phyloP scores from a whole-genome alignment of 2,329 filamentous ascomycete species.

The Fusarium bactridioides region DNA sequence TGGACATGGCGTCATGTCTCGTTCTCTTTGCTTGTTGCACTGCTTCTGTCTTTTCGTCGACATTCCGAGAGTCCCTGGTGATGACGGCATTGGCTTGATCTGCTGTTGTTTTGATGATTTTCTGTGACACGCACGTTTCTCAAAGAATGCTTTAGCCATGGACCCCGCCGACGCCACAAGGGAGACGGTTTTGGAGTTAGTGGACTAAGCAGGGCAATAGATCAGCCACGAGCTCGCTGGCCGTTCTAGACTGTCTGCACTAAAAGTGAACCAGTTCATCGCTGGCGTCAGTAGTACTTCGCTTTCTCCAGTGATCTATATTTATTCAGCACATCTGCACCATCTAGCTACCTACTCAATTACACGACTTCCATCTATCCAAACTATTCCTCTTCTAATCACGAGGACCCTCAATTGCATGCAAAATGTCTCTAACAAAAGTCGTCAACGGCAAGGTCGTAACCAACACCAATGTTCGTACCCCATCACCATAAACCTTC shows the following conservation, averaged over 20 bases:
- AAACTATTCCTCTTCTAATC: rapidly evolving
- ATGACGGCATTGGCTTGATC: background rate
- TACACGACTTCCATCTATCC: background rate
- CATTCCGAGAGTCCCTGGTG: background rate
- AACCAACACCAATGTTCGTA: background rate
- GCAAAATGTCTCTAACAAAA: background rate
- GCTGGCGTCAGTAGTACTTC: background rate
- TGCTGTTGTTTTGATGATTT: background rate
- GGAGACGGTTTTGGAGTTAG: background rate
- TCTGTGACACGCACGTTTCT: background rate
- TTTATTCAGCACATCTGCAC: background rate
- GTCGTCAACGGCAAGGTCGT: background rate
- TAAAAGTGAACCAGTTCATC: background rate
- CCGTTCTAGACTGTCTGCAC: background rate
- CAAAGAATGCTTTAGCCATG: background rate
- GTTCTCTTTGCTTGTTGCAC: background rate
- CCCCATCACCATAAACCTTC: rapidly evolving
- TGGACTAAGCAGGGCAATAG: background rate
- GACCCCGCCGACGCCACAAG: background rate
- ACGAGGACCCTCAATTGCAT: rapidly evolving
- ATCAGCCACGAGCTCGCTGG: background rate
- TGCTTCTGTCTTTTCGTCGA: background rate
- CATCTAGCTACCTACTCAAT: background rate
- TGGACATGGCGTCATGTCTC: background rate
- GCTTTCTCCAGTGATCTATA: background rate